Conservation (phyloP, 1,284 basidiomycete genomes). For the Leccinum proximum region DNA sequence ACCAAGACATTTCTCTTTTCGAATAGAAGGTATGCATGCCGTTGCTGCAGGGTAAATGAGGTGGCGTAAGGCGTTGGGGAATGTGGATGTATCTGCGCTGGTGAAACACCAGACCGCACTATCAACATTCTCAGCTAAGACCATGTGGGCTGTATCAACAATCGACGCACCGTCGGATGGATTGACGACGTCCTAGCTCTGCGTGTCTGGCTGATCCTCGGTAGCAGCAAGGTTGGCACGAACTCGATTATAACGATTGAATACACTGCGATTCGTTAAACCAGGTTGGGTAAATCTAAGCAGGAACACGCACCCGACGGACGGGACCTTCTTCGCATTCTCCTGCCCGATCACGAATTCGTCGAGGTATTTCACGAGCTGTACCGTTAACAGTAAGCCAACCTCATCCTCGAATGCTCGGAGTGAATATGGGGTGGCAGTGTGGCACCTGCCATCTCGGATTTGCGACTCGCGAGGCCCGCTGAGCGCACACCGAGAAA, state of each 20-base stretch:
- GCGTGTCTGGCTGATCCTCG: constrained; percentile 40
- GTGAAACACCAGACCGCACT: constrained; percentile 39
- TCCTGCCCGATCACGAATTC: constrained; percentile 94
- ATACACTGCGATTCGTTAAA: constrained; percentile 55
- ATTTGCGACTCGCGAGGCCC: constrained; percentile 48
- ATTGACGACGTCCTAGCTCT: constrained; percentile 28
- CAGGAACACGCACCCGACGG: constrained; percentile 71
- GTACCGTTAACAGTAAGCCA: constrained; percentile 10
- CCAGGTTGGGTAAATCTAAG: constrained; percentile 7
- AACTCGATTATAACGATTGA: constrained; percentile 89
- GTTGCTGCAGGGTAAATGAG: constrained; percentile 39
- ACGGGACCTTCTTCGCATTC: constrained; percentile 88
- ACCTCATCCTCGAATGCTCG: not conserved
- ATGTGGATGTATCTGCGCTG: constrained; percentile 57
- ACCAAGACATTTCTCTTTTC: constrained; percentile 95
- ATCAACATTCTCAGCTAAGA: constrained; percentile 5
- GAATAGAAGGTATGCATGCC: constrained; percentile 54
- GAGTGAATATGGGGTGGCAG: not conserved
- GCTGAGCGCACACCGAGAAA: constrained; percentile 26
- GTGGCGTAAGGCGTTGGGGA: constrained; percentile 35
- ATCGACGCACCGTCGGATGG: constrained; percentile 33
- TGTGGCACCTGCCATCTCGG: constrained; percentile 57
- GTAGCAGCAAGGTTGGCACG: constrained; percentile 56
- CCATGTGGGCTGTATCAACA: not conserved
- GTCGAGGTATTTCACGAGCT: constrained; percentile 88